Evolutionary conservation across 495 filamentous ascomycete genomes (phyloP).

Genomic region (Neurospora sp.): DNA sequence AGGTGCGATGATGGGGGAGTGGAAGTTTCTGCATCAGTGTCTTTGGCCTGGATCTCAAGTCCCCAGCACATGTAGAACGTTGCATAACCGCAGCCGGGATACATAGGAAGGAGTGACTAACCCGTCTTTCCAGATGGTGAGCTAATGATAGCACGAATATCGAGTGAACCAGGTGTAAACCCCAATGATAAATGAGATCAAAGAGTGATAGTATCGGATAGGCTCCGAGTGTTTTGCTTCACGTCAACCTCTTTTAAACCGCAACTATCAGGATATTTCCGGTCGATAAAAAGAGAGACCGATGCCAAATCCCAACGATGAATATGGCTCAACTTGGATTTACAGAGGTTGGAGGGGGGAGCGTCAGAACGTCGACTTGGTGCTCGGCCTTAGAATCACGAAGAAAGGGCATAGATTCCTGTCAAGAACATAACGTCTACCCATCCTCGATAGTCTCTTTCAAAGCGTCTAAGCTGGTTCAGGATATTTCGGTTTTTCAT

Average conservation of each 20-base stretch:
- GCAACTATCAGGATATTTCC: not conserved
- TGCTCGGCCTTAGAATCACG: too few relatives aligned
- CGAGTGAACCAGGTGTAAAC: not conserved
- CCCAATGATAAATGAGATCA: not conserved
- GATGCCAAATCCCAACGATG: too few relatives aligned
- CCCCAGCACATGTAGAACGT: not conserved
- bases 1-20: not conserved
- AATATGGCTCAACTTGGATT: not conserved
- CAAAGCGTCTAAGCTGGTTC: not conserved
- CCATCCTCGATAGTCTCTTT: not conserved
- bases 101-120: not conserved
- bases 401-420: too few relatives aligned
- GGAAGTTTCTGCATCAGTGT: not conserved
- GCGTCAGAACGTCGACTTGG: too few relatives aligned
- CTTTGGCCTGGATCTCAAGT: not conserved
- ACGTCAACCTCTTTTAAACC: not conserved
- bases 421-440: not conserved
- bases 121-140: not conserved
- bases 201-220: not conserved
- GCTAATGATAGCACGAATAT: not conserved
- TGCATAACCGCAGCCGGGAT: not conserved
- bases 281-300: not conserved
- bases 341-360: not conserved
- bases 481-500: not conserved
- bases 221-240: not conserved